These are phyloP conservation scores for Erythrobasidium yunnanense DNA, from an alignment of 768 basidiomycete genomes.

Conservation along the genomic window DNA sequence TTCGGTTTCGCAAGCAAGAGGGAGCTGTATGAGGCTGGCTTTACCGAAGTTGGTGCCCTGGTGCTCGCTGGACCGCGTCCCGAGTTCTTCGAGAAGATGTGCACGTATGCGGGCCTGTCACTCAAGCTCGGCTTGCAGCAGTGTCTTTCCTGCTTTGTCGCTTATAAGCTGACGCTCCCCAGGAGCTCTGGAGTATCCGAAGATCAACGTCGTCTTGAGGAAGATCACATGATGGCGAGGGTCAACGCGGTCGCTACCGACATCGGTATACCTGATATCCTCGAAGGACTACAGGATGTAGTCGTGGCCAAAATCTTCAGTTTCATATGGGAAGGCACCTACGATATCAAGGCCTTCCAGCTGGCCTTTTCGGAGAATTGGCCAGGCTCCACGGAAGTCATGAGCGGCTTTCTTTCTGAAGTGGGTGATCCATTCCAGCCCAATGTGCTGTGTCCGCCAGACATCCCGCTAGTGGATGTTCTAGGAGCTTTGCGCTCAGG, in stretches of 20 bases:
- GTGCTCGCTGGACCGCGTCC: slow-evolving; percentile 40
- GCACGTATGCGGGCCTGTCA: not conserved
- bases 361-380: not conserved
- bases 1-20: slow-evolving; percentile 63
- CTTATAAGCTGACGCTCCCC: slow-evolving; percentile 6
- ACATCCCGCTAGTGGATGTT: not conserved
- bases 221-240: too few species aligned
- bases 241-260: too few species aligned
- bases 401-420: slow-evolving; percentile 38
- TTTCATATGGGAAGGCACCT: slow-evolving; percentile 22
- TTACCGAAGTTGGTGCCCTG: slow-evolving; percentile 57
- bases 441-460: not conserved
- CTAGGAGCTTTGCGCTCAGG: not conserved
- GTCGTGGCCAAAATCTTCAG: slow-evolving; percentile 6
- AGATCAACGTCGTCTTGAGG: too few species aligned
- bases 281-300: too few species aligned
- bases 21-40: slow-evolving; percentile 58
- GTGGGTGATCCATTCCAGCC: not conserved
- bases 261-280: too few species aligned
- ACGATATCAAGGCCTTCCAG: not conserved
- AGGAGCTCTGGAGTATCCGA: not conserved
- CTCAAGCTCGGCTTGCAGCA: not conserved
- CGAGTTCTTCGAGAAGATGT: slow-evolving; percentile 5
- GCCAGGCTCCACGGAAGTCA: slow-evolving; percentile 36
- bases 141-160: slow-evolving; percentile 15